Percentiles rank a stretch among this genome's conserved stretches.
phyloP scores from a whole-genome alignment of 345 rosid species.

The Citrus australasica region DNA sequence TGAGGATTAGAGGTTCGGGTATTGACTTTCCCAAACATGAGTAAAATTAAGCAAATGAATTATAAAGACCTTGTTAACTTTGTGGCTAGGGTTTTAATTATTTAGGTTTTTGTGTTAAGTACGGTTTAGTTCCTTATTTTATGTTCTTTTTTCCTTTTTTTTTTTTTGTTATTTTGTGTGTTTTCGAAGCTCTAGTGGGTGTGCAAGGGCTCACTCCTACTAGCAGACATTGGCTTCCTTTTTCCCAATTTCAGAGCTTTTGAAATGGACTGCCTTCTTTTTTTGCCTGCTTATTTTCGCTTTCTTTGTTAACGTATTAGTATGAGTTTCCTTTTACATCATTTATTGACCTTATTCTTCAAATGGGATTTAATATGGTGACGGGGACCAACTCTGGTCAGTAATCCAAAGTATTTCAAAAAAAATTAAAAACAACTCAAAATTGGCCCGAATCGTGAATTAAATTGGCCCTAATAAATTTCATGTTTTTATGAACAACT shows the following conservation, averaged over 20 bases:
- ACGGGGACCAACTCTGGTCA: neutral
- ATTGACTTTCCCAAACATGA: conserved; percentile 55
- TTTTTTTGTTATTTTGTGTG: conserved; percentile 15
- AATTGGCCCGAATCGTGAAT: too few relatives aligned
- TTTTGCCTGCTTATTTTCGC: neutral
- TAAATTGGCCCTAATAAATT: too few relatives aligned
- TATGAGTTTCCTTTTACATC: neutral
- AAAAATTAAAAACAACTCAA: too few relatives aligned
- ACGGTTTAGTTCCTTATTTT: neutral
- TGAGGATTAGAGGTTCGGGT: conserved; percentile 71
- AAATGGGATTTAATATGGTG: neutral
- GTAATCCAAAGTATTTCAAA: too few relatives aligned
- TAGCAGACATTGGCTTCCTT: conserved; percentile 9
- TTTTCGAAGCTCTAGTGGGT: conserved; percentile 5
- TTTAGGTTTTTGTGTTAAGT: conserved; percentile 13
- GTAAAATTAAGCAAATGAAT: conserved; percentile 4
- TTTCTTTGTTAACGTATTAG: neutral
- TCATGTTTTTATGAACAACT: too few relatives aligned
- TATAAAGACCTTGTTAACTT: neutral
- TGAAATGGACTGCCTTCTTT: conserved; percentile 4
- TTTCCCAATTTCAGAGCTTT: conserved; percentile 12
- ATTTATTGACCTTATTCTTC: neutral
- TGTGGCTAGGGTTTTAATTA: conserved; percentile 1
- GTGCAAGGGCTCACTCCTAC: conserved; percentile 9
- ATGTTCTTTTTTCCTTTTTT: conserved; percentile 9